Evolutionary conservation across 108 stramenopile genomes (phyloP).

Genomic region (Nitzschia sp.): DNA sequence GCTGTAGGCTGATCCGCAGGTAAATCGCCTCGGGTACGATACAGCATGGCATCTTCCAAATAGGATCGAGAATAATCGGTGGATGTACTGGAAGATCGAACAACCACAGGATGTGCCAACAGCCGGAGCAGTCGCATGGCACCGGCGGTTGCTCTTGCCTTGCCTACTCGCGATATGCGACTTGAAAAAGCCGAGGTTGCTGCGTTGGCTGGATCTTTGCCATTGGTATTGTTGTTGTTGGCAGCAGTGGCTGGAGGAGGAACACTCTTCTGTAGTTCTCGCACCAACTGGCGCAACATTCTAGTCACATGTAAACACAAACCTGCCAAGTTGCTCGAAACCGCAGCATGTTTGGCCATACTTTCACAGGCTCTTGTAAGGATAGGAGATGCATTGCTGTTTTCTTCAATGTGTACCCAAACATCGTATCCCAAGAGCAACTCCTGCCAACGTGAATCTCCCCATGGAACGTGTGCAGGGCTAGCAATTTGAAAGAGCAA

Average conservation of each 20-base stretch:
- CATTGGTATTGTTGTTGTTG: not conserved
- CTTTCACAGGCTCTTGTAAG: conserved; percentile 48
- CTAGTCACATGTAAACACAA: conserved; percentile 62
- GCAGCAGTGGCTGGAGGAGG: not conserved
- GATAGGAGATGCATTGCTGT: conserved; percentile 23
- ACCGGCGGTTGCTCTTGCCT: conserved; percentile 76
- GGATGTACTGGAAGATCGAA: conserved; percentile 24
- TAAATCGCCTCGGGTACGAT: conserved; percentile 33
- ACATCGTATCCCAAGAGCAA: conserved; percentile 68
- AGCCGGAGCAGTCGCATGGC: conserved; percentile 59
- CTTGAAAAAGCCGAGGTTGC: conserved; percentile 39
- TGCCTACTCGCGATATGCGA: conserved; percentile 67
- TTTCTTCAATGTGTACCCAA: conserved; percentile 70
- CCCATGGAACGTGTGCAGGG: conserved; percentile 69
- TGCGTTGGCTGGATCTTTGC: not conserved
- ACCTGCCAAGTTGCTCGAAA: conserved; percentile 73
- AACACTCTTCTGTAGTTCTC: conserved; percentile 19
- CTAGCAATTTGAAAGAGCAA: conserved; percentile 66
- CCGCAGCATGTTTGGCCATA: conserved; percentile 53
- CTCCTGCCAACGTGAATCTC: conserved; percentile 78
- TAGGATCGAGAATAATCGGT: conserved; percentile 1
- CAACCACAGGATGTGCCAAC: conserved; percentile 58
- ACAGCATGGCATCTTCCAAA: conserved; percentile 31
- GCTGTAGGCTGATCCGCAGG: conserved; percentile 41
- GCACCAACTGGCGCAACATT: conserved; percentile 64